These are phyloP conservation scores for Leptographium wingfieldii DNA, from an alignment of 2,329 filamentous ascomycete genomes.

Conservation along the genomic window DNA sequence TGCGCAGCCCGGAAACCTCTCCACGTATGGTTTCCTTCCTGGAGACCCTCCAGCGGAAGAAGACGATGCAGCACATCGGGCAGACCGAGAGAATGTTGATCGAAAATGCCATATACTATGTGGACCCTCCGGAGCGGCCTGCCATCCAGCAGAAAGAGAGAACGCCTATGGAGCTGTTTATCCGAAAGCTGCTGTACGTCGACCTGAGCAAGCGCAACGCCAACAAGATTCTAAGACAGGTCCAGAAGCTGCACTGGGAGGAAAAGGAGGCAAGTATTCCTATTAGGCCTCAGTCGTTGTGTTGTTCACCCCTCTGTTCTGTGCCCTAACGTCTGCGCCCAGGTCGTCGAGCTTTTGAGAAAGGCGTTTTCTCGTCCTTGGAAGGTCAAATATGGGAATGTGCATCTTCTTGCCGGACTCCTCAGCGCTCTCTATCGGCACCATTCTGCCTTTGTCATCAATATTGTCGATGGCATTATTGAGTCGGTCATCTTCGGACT, in stretches of 20 bases:
- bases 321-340: not conserved
- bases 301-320: not conserved
- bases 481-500: slow-evolving; percentile 81
- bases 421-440: slow-evolving; percentile 82
- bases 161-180: slow-evolving; percentile 82
- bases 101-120: slow-evolving; percentile 95
- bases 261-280: slow-evolving; percentile 54
- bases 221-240: slow-evolving; percentile 84
- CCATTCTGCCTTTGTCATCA: slow-evolving; percentile 80
- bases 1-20: slow-evolving; percentile 84
- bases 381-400: slow-evolving; percentile 95
- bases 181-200: slow-evolving; percentile 83
- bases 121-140: slow-evolving; percentile 84
- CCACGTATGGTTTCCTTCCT: slow-evolving; percentile 89
- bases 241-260: slow-evolving; percentile 95
- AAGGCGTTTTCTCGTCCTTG: slow-evolving; percentile 93
- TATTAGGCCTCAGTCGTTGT: not conserved
- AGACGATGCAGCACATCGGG: slow-evolving; percentile 85
- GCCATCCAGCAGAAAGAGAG: slow-evolving; percentile 96
- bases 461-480: slow-evolving; percentile 82
- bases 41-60: slow-evolving; percentile 91
- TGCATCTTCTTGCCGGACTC: slow-evolving; percentile 83
- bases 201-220: slow-evolving; percentile 93
- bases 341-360: slow-evolving; percentile 40
- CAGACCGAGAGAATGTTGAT: slow-evolving; percentile 97